Base-by-base conservation (phyloP, 441 rosid genomes). In the Populus hybrid region DNA sequence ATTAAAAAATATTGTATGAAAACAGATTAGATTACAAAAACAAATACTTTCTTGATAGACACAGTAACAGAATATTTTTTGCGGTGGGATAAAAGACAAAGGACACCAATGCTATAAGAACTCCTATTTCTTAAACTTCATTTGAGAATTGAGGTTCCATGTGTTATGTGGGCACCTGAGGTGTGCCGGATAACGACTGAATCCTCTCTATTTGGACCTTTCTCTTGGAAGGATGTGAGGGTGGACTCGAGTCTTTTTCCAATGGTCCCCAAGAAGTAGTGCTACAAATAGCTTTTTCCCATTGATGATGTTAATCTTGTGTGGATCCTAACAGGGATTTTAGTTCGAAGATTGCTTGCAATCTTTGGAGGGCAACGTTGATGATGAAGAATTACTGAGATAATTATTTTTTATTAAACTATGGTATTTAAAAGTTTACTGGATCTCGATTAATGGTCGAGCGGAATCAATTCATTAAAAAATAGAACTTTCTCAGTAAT, bases 401-500 rank as follows among this genome's bases (percentile, higher is more conserved):
- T 29, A 29, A 3, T 29, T 29, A n/a, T 29, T 28, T 28, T 29
- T 29, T 29, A 29, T 29, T 29, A 1, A 29, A 29, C 4, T 29
- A 0, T 0, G 1, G 1, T 1, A 59, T 59, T 0, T 6, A 18
- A 21, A 59, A 6, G 0, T 59, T 59, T 0, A 21, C 1, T 59
- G 6, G 0, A 7, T 26, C 16, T 68, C 3, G 2, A 16, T 3
- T 29, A 29, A 29, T 29, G 29, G 0, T 28, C 3, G 3, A 0
- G 3, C 3, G 0, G 0, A 0, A 29, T 29, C 0, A 29, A 29
- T 3, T 0, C 0, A 3, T 29, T 29, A 29, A 29, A 3, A 0
- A 3, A 3, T 28, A 28, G 0, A 28, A 28, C 0, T 2, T 28
- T 28, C 0, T 29, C 0, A 29, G 0, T 29, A 3, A 3, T 29